phyloP scores from a whole-genome alignment of 2,329 filamentous ascomycete genomes.

The Penicillium hordei region DNA sequence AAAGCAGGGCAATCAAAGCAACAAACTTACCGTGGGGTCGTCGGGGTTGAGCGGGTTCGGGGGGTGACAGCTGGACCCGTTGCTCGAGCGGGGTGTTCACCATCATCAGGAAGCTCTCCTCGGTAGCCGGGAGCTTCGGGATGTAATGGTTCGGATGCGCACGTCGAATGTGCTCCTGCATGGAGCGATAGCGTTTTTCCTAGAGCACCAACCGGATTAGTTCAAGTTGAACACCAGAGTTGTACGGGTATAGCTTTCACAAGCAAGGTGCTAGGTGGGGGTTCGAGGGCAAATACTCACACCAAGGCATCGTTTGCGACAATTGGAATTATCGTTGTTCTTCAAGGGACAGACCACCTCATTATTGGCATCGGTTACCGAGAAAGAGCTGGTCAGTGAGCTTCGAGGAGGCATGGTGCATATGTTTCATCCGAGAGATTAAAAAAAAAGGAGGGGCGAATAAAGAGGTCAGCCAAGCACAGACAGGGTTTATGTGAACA shows the following conservation, averaged over 20 bases:
- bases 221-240: conserved; percentile 12
- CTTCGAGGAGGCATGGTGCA: conserved; percentile 82
- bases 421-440: conserved; percentile 37
- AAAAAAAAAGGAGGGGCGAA: conserved; percentile 13
- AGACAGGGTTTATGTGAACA: conserved; percentile 13
- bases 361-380: conserved; percentile 86
- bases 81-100: conserved; percentile 83
- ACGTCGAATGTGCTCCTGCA: conserved; percentile 98
- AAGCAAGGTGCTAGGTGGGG: conserved; percentile 16
- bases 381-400: conserved; percentile 84
- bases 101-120: conserved; percentile 97
- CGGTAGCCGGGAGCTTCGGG: conserved; percentile 93
- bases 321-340: conserved; percentile 95
- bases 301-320: conserved; percentile 95
- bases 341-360: conserved; percentile 95
- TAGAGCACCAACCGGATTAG: conserved; percentile 42
- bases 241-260: conserved; percentile 4
- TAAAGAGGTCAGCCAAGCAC: conserved; percentile 11
- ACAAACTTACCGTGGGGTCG: conserved; percentile 41
- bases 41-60: conserved; percentile 37
- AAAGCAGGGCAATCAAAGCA: conserved; percentile 8
- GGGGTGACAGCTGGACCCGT: conserved; percentile 56
- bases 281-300: conserved; percentile 62
- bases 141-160: conserved; percentile 98
- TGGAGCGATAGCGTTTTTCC: conserved; percentile 96